Conservation (phyloP, 495 filamentous ascomycete species). For the Penicillium odoratum region DNA sequence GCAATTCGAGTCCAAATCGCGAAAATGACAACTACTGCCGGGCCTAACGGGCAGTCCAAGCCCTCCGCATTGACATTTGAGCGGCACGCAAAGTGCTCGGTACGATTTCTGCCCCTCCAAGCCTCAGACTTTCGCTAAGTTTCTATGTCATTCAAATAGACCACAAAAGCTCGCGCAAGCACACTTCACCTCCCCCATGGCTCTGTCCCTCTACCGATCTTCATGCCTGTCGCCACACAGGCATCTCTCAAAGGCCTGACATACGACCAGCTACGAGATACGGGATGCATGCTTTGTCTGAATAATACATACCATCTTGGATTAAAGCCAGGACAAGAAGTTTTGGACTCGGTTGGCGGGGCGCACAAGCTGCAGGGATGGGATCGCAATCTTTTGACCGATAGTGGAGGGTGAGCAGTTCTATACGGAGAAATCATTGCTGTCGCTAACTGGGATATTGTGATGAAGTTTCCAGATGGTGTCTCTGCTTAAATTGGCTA, state of each 20-base stretch:
- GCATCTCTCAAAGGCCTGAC: constrained; percentile 93
- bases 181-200: constrained; percentile 89
- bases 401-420: constrained; percentile 87
- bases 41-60: constrained; percentile 47
- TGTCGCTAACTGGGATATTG: constrained; percentile 12
- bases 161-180: constrained; percentile 92
- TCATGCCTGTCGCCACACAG: constrained; percentile 99
- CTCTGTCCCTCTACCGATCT: constrained; percentile 82
- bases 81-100: constrained; percentile 78
- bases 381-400: constrained; percentile 92
- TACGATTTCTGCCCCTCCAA: constrained; percentile 40
- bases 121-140: not conserved
- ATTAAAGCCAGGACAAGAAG: constrained; percentile 87
- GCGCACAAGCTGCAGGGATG: constrained; percentile 94
- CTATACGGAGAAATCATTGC: not conserved
- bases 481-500: constrained; percentile 88
- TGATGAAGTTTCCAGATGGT: constrained; percentile 91
- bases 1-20: constrained; percentile 9
- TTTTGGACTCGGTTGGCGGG: constrained; percentile 82
- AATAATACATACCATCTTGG: constrained; percentile 99
- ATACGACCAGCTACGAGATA: constrained; percentile 83
- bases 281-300: constrained; percentile 85
- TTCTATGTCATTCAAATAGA: constrained; percentile 49
- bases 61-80: constrained; percentile 80
- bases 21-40: constrained; percentile 39